Percentiles rank a stretch among this genome's conserved stretches.
Conservation (phyloP, 768 basidiomycete genomes). For the Basidioascus undulatus region DNA sequence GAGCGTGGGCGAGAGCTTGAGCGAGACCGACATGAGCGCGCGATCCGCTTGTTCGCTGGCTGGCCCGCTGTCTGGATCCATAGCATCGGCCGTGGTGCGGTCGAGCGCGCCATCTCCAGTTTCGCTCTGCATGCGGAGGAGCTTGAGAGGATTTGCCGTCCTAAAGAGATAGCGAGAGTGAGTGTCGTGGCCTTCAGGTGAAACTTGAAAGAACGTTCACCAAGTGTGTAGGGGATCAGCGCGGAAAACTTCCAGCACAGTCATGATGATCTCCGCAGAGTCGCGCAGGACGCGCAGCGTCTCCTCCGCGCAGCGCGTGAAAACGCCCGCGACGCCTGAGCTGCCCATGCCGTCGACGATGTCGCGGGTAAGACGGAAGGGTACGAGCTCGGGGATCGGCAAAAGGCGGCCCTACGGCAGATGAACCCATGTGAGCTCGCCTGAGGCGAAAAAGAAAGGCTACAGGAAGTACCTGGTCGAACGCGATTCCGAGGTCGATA, state of each 20-base stretch:
- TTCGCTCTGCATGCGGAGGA: too few relatives aligned
- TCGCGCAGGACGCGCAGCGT: constrained; percentile 73
- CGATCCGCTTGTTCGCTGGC: constrained; percentile 38
- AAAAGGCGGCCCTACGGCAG: constrained; percentile 46
- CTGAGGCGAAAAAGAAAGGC: background rate
- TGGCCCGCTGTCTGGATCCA: background rate
- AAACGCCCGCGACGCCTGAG: constrained; percentile 75
- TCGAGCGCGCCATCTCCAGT: too few relatives aligned
- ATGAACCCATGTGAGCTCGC: background rate
- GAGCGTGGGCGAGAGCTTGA: constrained; percentile 59
- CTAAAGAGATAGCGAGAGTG: constrained; percentile 17
- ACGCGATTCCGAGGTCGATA: constrained; percentile 90
- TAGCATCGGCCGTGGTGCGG: constrained; percentile 21
- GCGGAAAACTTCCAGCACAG: constrained; percentile 88
- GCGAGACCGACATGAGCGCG: constrained; percentile 49
- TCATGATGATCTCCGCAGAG: constrained; percentile 67
- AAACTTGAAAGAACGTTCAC: constrained; percentile 21
- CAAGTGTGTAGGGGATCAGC: constrained; percentile 86
- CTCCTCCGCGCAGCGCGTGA: constrained; percentile 83
- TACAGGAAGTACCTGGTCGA: constrained; percentile 66
- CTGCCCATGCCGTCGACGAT: constrained; percentile 85
- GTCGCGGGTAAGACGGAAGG: constrained; percentile 83
- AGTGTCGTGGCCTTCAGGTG: background rate
- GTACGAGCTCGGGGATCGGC: constrained; percentile 60
- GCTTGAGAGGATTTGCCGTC: constrained; percentile 57